Evolutionary conservation across 2,329 filamentous ascomycete genomes (phyloP), one percentile per base, ranked within the genome.

Genomic region (Sporothrix brasiliensis): DNA sequence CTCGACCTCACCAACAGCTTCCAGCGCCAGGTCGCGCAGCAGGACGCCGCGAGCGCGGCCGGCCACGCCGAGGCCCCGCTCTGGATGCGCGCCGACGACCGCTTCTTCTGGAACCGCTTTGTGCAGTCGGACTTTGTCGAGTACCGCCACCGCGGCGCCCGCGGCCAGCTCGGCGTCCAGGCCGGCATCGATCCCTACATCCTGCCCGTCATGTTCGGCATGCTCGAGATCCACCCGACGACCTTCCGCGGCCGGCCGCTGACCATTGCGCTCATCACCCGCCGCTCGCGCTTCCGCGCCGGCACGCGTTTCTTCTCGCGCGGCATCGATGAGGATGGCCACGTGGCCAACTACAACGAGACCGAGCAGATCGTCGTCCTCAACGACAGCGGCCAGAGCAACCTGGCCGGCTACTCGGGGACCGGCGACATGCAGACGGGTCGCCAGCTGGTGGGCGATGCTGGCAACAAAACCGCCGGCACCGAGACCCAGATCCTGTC

Each of bases 291-390:
- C 75, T 90, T 95, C 80, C 88, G 94, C 73, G 94, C 90, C 49
- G 95, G 95, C 58, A 98, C 95, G 19, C 86, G 96, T 78, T 98
- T 97, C 81, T 95, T 99, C 79, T 96, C 95, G 2, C 89, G 95
- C 74, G 95, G 95, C 67, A 88, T 98, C 61, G 94, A 99, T 77
- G 94, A 97, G 74, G 86, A 95, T 73, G 95, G 95, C 30, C 89
- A 98, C 79, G 95, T 95, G n/a, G 93, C 95, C 74, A 99, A 99
- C 79, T 99, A 94, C 85, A 99, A 99, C 78, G 95, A 99, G 84
- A 98, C 95, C 0, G 95, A 99, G 79, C 95, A 99, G 79, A 85
- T 95, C 47, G 86, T 97, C 72, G 88, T 99, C 50, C 81, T 98
- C 75, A 98, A 98, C 76, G 95, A 98, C 80, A 86, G 83, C 69